phyloP scores from a whole-genome alignment of 495 filamentous ascomycete genomes.

The Penicillium angulare region DNA sequence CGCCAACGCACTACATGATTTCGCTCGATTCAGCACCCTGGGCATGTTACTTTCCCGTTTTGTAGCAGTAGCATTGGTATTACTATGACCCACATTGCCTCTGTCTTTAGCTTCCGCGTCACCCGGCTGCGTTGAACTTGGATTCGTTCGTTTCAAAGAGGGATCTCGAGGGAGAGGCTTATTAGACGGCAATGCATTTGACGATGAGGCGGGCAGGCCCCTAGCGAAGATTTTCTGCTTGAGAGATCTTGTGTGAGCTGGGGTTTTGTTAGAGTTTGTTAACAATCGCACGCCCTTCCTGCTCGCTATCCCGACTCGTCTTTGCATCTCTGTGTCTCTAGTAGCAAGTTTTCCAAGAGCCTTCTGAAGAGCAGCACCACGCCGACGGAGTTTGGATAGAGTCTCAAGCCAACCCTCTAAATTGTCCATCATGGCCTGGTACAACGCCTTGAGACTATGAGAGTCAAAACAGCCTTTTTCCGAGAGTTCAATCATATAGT shows the following conservation, averaged over 20 bases:
- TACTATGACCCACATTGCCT: slow-evolving; percentile 8
- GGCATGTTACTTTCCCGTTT: slow-evolving; percentile 9
- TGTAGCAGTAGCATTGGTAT: neutral
- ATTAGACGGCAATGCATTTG: slow-evolving; percentile 4
- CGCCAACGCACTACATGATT: slow-evolving; percentile 25
- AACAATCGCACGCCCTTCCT: slow-evolving; percentile 48
- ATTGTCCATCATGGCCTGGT: slow-evolving; percentile 78
- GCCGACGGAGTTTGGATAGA: slow-evolving; percentile 66
- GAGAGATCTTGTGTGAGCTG: slow-evolving; percentile 18
- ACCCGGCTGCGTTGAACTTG: slow-evolving; percentile 5
- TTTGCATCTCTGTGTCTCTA: slow-evolving; percentile 76
- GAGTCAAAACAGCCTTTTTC: slow-evolving; percentile 50
- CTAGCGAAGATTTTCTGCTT: slow-evolving; percentile 27
- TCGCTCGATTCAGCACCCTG: slow-evolving; percentile 15
- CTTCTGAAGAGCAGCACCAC: slow-evolving; percentile 57
- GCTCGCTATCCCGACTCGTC: slow-evolving; percentile 70
- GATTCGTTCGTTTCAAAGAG: slow-evolving; percentile 6
- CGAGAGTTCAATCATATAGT: slow-evolving; percentile 65
- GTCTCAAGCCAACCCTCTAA: slow-evolving; percentile 78
- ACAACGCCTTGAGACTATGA: slow-evolving; percentile 58
- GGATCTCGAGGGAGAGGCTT: slow-evolving; percentile 42
- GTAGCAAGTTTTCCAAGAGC: slow-evolving; percentile 61
- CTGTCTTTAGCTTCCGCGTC: slow-evolving; percentile 16
- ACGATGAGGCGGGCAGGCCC: too few species aligned
- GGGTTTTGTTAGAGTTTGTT: slow-evolving; percentile 7